Evolutionary conservation across 164 flowering plant species (phyloP).

Genomic region (Buxus sempervirens): DNA sequence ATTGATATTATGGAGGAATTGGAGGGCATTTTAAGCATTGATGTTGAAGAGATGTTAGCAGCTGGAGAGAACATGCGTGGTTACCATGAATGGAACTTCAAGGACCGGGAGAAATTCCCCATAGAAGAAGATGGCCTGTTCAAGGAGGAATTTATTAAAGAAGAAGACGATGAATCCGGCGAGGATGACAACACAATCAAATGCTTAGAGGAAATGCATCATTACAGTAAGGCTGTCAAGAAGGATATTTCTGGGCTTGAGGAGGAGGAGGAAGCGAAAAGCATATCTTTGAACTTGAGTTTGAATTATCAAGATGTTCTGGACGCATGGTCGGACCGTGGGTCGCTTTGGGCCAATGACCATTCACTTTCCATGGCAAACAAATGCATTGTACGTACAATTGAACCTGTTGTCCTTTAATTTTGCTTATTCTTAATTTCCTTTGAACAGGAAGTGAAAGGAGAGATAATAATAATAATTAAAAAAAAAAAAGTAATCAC

Average conservation of each 20-base stretch:
- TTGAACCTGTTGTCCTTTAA: neutral
- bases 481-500: too few relatives aligned
- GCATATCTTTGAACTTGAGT: slow-evolving; percentile 38
- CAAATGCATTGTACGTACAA: slow-evolving; percentile 38
- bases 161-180: slow-evolving; percentile 11
- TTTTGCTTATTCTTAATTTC: neutral
- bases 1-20: slow-evolving; percentile 30
- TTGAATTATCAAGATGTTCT: slow-evolving; percentile 59
- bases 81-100: slow-evolving; percentile 31
- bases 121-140: slow-evolving; percentile 1
- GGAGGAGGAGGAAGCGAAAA: slow-evolving; percentile 18
- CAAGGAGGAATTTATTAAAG: slow-evolving; percentile 16
- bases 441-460: too few relatives aligned
- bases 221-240: slow-evolving; percentile 12
- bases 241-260: slow-evolving; percentile 29
- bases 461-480: too few relatives aligned
- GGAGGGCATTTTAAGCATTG: slow-evolving; percentile 33
- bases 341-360: slow-evolving; percentile 45
- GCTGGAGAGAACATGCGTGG: slow-evolving; percentile 9
- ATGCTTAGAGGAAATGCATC: slow-evolving; percentile 15
- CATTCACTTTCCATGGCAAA: slow-evolving; percentile 19
- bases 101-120: slow-evolving; percentile 31
- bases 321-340: slow-evolving; percentile 63
- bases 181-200: slow-evolving; percentile 7
- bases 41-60: slow-evolving; percentile 22